These are phyloP conservation scores for Amanita fuliginea DNA, from an alignment of 768 basidiomycete genomes.

Conservation along the genomic window DNA sequence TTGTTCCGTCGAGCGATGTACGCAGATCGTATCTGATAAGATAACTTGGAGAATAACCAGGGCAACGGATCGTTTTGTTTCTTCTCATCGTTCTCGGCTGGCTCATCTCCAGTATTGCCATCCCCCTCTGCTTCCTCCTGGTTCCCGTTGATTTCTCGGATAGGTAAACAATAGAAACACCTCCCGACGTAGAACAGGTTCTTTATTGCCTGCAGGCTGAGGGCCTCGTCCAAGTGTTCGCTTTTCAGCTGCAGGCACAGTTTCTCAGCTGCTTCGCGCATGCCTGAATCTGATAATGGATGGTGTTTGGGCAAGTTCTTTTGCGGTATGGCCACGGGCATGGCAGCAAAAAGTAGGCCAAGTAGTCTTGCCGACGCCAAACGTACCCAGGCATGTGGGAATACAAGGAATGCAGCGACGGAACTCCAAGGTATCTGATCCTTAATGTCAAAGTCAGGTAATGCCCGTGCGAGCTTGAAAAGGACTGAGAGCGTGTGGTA, in stretches of 20 bases:
- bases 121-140: constrained; percentile 16
- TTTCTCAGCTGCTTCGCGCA: constrained; percentile 66
- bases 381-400: constrained; percentile 93
- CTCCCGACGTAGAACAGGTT: constrained; percentile 90
- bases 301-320: constrained; percentile 20
- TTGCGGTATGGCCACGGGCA: constrained; percentile 30
- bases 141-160: constrained; percentile 20
- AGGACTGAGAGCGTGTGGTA: constrained; percentile 70
- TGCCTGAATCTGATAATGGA: constrained; percentile 41
- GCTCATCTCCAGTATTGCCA: constrained; percentile 11
- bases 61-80: constrained; percentile 46
- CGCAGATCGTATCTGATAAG: constrained; percentile 73
- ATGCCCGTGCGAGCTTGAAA: constrained; percentile 48
- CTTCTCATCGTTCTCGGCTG: constrained; percentile 12
- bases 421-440: constrained; percentile 50
- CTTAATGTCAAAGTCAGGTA: constrained; percentile 35
- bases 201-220: constrained; percentile 83
- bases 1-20: constrained; percentile 60
- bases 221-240: constrained; percentile 56
- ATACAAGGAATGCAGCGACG: constrained; percentile 60
- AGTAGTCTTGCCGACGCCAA: constrained; percentile 68
- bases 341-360: constrained; percentile 53
- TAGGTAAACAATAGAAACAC: constrained; percentile 48
- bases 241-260: constrained; percentile 74
- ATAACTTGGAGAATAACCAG: constrained; percentile 93